Evolutionary conservation across 2,329 filamentous ascomycete genomes (phyloP).

Genomic region (Nothophaeocryptopus gaeumannii): DNA sequence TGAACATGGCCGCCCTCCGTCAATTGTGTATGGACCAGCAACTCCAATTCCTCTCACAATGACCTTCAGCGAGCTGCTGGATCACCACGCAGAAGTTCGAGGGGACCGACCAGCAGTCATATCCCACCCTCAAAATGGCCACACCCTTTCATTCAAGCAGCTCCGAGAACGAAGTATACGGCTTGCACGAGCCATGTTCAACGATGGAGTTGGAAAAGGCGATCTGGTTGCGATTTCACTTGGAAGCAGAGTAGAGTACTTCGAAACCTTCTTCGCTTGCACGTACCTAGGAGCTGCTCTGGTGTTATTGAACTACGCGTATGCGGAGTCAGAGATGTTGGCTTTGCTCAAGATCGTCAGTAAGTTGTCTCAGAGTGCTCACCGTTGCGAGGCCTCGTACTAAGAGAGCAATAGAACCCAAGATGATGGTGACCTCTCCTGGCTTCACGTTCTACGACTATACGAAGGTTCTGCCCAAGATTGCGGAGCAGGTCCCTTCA

Average conservation of each 20-base stretch:
- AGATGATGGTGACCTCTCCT: constrained; percentile 65
- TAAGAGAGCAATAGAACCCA: constrained; percentile 53
- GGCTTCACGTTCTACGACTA: constrained; percentile 63
- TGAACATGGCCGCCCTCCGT: constrained; percentile 23
- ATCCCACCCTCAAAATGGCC: constrained; percentile 27
- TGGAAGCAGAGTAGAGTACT: constrained; percentile 32
- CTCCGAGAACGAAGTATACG: constrained; percentile 28
- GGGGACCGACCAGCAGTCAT: constrained; percentile 28
- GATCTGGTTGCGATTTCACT: constrained; percentile 32
- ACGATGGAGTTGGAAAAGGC: constrained; percentile 30
- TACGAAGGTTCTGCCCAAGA: constrained; percentile 51
- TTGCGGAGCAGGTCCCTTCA: constrained; percentile 41
- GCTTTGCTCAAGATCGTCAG: constrained; percentile 66
- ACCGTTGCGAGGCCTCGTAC: background rate
- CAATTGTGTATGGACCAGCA: constrained; percentile 30
- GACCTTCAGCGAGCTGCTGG: constrained; percentile 30
- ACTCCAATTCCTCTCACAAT: constrained; percentile 29
- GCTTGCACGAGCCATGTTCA: constrained; percentile 28
- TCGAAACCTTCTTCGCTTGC: constrained; percentile 36
- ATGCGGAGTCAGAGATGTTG: constrained; percentile 65
- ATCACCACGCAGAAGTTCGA: constrained; percentile 29
- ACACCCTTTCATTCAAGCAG: constrained; percentile 23
- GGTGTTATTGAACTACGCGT: constrained; percentile 73
- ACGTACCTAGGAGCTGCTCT: constrained; percentile 40
- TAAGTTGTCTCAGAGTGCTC: constrained; percentile 34